Conservation (phyloP, 768 basidiomycete genomes). For the Trametes maxima region DNA sequence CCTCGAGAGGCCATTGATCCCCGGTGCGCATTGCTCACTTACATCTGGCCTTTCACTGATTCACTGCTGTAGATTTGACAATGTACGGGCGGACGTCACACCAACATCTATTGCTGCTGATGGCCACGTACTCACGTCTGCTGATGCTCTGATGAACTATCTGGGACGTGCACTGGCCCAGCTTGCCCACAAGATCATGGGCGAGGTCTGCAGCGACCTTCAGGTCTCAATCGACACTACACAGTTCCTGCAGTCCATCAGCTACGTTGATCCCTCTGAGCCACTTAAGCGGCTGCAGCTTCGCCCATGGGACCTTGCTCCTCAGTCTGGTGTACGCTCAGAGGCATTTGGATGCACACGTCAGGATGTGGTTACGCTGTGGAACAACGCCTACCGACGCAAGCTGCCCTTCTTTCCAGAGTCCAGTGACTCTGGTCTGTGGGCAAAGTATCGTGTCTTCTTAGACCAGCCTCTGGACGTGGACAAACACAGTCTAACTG, state of each 20-base stretch:
- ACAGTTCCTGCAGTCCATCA: neutral
- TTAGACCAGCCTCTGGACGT: neutral
- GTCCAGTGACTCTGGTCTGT: neutral
- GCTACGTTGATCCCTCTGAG: neutral
- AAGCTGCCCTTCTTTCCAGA: neutral
- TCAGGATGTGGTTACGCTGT: neutral
- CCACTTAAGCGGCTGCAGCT: neutral
- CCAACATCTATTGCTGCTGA: neutral
- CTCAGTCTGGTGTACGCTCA: neutral
- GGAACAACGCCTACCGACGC: neutral
- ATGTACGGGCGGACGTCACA: neutral
- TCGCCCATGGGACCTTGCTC: neutral
- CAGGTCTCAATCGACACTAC: neutral
- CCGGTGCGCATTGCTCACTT: neutral
- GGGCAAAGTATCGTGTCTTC: neutral
- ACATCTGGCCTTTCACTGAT: neutral
- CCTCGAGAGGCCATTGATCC: conserved; percentile 1
- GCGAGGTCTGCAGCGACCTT: neutral
- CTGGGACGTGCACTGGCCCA: neutral
- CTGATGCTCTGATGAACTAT: neutral
- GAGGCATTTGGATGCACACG: neutral
- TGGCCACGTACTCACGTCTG: neutral
- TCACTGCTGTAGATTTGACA: neutral
- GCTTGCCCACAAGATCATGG: neutral
- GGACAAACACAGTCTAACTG: neutral